Conservation (phyloP, 2,329 filamentous ascomycete species). For the Camptophora hylomeconis region DNA sequence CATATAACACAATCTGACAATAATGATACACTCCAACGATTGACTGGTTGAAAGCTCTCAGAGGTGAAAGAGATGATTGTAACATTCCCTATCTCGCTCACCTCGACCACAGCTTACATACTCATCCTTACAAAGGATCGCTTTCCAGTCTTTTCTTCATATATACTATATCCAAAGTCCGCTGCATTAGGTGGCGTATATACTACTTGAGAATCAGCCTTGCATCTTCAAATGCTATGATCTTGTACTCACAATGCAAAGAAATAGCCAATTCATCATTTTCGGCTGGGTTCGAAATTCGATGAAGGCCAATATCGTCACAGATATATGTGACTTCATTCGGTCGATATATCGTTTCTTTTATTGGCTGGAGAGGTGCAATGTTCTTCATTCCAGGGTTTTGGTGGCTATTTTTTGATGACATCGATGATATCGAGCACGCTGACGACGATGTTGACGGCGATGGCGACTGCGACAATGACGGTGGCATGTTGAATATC, state of each 20-base stretch:
- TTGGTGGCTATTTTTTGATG: too few species aligned
- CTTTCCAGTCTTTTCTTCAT: constrained; percentile 63
- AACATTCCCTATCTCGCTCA: too few species aligned
- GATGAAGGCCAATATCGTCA: constrained; percentile 73
- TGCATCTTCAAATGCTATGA: constrained; percentile 2
- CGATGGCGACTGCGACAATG: constrained; percentile 17
- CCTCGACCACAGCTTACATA: too few species aligned
- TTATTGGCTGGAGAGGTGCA: too few species aligned
- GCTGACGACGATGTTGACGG: too few species aligned
- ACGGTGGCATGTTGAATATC: constrained; percentile 59
- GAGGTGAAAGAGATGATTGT: not conserved
- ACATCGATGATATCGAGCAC: too few species aligned
- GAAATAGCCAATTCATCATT: constrained; percentile 63
- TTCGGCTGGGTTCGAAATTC: constrained; percentile 60
- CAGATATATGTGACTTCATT: constrained; percentile 84
- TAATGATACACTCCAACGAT: too few species aligned
- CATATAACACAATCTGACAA: too few species aligned
- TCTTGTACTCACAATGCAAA: constrained; percentile 55
- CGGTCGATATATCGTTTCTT: constrained; percentile 53
- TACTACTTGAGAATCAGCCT: too few species aligned
- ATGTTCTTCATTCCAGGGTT: too few species aligned
- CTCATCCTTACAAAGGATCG: too few species aligned
- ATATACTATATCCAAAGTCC: constrained; percentile 67
- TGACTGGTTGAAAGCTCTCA: too few species aligned
- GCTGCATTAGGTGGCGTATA: constrained; percentile 86